These are phyloP conservation scores for Fusarium kyushuense DNA, from an alignment of 2,329 filamentous ascomycete species.

Conservation along the genomic window DNA sequence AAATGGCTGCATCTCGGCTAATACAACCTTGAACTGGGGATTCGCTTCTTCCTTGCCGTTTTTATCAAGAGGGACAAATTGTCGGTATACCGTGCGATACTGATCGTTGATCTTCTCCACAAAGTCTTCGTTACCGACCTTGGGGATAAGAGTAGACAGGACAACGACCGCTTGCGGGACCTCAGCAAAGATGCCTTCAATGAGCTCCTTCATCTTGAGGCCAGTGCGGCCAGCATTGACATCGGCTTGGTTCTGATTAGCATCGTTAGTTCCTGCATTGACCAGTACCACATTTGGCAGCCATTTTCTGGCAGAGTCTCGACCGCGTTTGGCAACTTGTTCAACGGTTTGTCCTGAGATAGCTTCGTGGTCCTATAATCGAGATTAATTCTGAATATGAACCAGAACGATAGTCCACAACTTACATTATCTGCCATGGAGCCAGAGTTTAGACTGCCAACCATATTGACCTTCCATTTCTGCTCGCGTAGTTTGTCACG, in stretches of 20 bases:
- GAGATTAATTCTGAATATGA: background rate
- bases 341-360: conserved; percentile 1
- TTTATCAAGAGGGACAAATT: background rate
- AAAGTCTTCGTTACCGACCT: background rate
- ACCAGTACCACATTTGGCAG: conserved; percentile 1
- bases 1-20: conserved; percentile 10
- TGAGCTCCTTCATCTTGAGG: conserved; percentile 8
- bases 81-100: conserved; percentile 3
- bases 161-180: conserved; percentile 4
- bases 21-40: conserved; percentile 4
- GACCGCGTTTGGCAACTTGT: conserved; percentile 2
- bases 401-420: background rate
- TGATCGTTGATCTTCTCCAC: conserved; percentile 1
- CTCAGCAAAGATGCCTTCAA: conserved; percentile 4
- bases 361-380: background rate
- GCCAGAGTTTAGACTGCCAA: background rate
- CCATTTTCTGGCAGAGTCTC: background rate
- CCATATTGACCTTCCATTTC: conserved; percentile 9
- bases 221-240: conserved; percentile 1
- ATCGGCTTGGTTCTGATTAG: background rate
- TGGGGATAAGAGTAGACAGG: conserved; percentile 4
- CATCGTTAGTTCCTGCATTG: conserved; percentile 7
- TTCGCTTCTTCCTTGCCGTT: conserved; percentile 1
- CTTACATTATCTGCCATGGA: conserved; percentile 6
- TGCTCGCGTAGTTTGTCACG: conserved; percentile 4